These are phyloP conservation scores for Brassica hybrid DNA, from an alignment of 441 rosid genomes.

Conservation along the genomic window DNA sequence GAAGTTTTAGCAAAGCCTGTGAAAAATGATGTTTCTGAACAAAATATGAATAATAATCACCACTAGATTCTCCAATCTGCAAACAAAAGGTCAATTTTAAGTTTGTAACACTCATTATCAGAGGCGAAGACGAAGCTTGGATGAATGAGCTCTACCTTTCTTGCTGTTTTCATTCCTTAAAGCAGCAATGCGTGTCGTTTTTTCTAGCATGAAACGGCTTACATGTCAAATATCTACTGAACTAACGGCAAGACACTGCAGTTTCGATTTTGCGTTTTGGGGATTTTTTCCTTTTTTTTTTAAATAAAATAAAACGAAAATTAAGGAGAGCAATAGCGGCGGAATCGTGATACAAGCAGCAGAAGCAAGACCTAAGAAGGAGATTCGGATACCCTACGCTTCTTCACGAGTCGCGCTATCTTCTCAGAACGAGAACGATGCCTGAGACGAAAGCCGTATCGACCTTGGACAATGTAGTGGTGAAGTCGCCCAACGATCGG, in stretches of 20 bases:
- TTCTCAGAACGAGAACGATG: conserved; percentile 40
- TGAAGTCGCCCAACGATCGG: conserved; percentile 87
- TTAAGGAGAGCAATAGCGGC: too few relatives aligned
- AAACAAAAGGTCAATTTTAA: conserved; percentile 10
- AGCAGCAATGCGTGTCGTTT: neutral
- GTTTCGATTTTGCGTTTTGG: neutral
- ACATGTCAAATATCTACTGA: neutral
- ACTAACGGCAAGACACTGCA: conserved; percentile 24
- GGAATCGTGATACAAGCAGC: too few relatives aligned
- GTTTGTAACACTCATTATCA: conserved; percentile 16
- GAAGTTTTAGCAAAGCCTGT: conserved; percentile 13
- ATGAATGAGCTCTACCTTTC: neutral
- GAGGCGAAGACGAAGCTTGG: conserved; percentile 10
- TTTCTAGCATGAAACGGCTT: neutral
- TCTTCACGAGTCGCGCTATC: conserved; percentile 14
- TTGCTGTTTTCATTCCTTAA: neutral
- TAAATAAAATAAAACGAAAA: conserved; percentile 1
- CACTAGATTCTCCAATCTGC: neutral
- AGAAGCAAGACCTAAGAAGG: neutral
- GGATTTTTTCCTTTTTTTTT: neutral
- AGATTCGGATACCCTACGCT: neutral
- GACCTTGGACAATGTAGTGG: conserved; percentile 62
- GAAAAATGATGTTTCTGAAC: conserved; percentile 37
- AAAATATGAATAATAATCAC: neutral
- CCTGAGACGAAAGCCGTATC: conserved; percentile 45